Conservation (phyloP, 768 basidiomycete species). For the Amanita muscaria region DNA sequence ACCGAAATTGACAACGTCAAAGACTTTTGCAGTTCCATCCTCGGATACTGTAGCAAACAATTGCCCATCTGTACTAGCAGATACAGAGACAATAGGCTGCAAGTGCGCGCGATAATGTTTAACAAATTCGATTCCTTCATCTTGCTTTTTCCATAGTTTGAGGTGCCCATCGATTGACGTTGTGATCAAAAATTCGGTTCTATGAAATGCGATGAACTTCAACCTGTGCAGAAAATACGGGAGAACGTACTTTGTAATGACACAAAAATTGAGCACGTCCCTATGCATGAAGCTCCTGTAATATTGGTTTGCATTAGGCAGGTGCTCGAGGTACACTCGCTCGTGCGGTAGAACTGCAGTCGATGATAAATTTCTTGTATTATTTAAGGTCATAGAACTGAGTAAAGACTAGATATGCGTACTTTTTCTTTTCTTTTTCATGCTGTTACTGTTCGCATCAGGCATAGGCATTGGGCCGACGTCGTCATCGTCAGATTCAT, state of each 20-base stretch:
- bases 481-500: constrained; percentile 54
- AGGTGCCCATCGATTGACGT: constrained; percentile 92
- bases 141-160: constrained; percentile 99
- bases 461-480: constrained; percentile 87
- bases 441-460: constrained; percentile 29
- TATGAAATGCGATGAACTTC: constrained; percentile 21
- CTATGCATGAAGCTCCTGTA: constrained; percentile 98
- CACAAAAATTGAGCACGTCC: constrained; percentile 81
- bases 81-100: constrained; percentile 66
- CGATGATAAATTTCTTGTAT: constrained; percentile 20
- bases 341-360: constrained; percentile 84
- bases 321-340: constrained; percentile 82
- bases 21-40: constrained; percentile 89
- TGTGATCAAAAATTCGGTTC: constrained; percentile 90
- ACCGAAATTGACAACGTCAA: constrained; percentile 98
- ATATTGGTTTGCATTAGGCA: constrained; percentile 90
- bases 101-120: constrained; percentile 96
- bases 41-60: constrained; percentile 88
- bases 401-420: constrained; percentile 16
- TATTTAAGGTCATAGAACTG: constrained; percentile 23
- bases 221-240: not conserved
- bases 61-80: constrained; percentile 86
- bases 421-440: constrained; percentile 76
- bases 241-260: constrained; percentile 73
- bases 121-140: constrained; percentile 91